Conservation (phyloP, 805 yeast species). For the Lipomyces starkeyi region DNA sequence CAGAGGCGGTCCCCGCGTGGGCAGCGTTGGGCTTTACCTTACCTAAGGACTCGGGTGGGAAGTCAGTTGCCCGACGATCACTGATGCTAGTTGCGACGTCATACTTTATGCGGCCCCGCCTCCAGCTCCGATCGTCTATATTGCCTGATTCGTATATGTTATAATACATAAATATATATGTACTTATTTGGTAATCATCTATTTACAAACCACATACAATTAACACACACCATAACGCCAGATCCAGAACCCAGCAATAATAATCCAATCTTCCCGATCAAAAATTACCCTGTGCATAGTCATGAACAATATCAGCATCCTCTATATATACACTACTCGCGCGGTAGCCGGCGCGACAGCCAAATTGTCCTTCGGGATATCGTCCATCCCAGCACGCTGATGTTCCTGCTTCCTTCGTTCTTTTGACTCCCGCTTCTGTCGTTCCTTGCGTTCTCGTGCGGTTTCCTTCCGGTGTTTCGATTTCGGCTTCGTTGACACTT, state of each 20-base stretch:
- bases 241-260: neutral
- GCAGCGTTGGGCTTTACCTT: no score
- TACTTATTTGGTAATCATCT: neutral
- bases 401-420: slow-evolving; percentile 25
- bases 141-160: neutral
- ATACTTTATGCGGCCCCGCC: no score
- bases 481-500: slow-evolving; percentile 7
- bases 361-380: neutral
- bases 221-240: neutral
- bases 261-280: slow-evolving; percentile 1
- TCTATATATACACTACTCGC: slow-evolving; percentile 1
- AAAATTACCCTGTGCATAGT: neutral
- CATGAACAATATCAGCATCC: neutral
- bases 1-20: no score
- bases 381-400: slow-evolving; percentile 1
- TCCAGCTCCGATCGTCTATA: neutral
- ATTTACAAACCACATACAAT: neutral
- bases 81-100: no score
- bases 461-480: slow-evolving; percentile 25
- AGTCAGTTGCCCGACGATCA: no score
- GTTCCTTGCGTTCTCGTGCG: slow-evolving; percentile 36
- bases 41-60: no score
- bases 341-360: neutral
- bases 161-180: neutral
- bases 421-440: slow-evolving; percentile 36